Percentiles rank a stretch among this genome's conserved stretches.
Conservation (phyloP, 805 yeast species). For the Schwanniomyces polymorphus region DNA sequence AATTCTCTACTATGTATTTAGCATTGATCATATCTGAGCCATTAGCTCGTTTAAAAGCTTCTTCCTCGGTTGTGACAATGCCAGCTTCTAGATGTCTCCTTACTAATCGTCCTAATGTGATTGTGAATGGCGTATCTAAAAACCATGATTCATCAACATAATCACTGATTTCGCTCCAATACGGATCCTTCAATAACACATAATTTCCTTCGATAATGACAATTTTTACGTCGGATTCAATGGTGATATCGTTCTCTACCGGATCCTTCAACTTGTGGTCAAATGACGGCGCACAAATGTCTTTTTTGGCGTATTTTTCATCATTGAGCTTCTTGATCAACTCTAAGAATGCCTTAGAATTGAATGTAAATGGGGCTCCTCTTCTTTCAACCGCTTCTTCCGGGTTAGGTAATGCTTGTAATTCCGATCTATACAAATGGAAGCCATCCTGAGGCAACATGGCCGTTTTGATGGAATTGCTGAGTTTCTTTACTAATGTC, state of each 20-base stretch:
- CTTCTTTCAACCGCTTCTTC: slow-evolving; percentile 60
- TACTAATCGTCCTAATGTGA: slow-evolving; percentile 60
- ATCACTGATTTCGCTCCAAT: slow-evolving; percentile 54
- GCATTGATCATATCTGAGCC: slow-evolving; percentile 71
- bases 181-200: slow-evolving; percentile 54
- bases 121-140: slow-evolving; percentile 44
- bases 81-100: slow-evolving; percentile 66
- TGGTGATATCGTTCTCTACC: slow-evolving; percentile 46
- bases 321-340: slow-evolving; percentile 18
- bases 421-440: slow-evolving; percentile 33
- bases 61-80: slow-evolving; percentile 43
- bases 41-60: slow-evolving; percentile 52
- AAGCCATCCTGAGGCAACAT: slow-evolving; percentile 43
- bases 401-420: slow-evolving; percentile 49
- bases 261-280: slow-evolving; percentile 80
- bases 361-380: slow-evolving; percentile 88
- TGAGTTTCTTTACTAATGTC: slow-evolving; percentile 33
- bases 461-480: slow-evolving; percentile 12
- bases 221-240: slow-evolving; percentile 49
- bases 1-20: slow-evolving; percentile 23
- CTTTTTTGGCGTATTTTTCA: slow-evolving; percentile 17
- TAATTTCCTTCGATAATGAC: slow-evolving; percentile 79
- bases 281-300: slow-evolving; percentile 63
- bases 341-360: slow-evolving; percentile 42
- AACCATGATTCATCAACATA: slow-evolving; percentile 49